phyloP scores from a whole-genome alignment of 1,139 yeast species.

The Geotrichum candidum region DNA sequence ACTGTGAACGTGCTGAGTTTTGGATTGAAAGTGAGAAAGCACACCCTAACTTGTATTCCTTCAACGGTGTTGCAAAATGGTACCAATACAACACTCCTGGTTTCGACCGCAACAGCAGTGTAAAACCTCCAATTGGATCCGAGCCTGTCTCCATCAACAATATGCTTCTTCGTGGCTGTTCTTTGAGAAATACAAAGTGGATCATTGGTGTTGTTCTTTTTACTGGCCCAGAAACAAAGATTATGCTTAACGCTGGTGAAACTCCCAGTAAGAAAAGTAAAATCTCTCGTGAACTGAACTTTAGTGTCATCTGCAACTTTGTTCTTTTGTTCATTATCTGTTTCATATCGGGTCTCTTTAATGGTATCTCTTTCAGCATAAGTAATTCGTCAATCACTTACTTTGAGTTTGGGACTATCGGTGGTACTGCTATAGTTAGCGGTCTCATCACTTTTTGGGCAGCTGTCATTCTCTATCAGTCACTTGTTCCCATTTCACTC shows the following conservation, averaged over 20 bases:
- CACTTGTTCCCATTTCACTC: constrained; percentile 86
- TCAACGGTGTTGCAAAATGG: constrained; percentile 75
- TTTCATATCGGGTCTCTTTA: constrained; percentile 73
- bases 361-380: constrained; percentile 65
- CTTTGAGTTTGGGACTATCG: constrained; percentile 65
- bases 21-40: constrained; percentile 95
- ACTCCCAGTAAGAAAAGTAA: constrained; percentile 87
- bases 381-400: constrained; percentile 51
- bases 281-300: constrained; percentile 75
- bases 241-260: constrained; percentile 86
- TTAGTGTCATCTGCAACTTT: constrained; percentile 77
- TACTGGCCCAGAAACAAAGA: constrained; percentile 88
- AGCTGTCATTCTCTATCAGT: constrained; percentile 76
- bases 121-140: constrained; percentile 25
- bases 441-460: constrained; percentile 87
- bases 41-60: constrained; percentile 73
- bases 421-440: constrained; percentile 62
- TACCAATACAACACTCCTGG: constrained; percentile 24
- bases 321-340: constrained; percentile 67
- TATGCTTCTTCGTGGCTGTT: constrained; percentile 79
- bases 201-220: constrained; percentile 81
- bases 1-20: constrained; percentile 67
- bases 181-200: constrained; percentile 37
- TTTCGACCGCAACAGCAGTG: constrained; percentile 20
- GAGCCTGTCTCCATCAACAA: constrained; percentile 82